A percentile compares a stretch with the other conserved stretches of the same genome.
Conservation (phyloP, 768 basidiomycete species). For the Coprinopsis sp. region DNA sequence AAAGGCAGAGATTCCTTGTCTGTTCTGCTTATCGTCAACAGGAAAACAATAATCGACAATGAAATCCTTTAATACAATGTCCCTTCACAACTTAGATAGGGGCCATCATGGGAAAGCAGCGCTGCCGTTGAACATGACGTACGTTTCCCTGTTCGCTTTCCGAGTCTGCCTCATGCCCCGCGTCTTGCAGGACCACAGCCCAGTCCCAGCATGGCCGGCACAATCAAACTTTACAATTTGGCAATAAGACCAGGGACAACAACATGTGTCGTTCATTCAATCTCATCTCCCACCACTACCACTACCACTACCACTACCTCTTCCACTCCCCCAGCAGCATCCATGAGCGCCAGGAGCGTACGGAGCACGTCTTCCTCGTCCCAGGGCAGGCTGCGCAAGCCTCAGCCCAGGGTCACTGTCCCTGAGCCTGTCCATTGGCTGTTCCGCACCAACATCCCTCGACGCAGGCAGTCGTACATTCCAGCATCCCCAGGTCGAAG, state of each 20-base stretch:
- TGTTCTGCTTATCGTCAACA: not conserved
- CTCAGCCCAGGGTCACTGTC: slow-evolving; percentile 16
- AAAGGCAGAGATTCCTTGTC: too few relatives aligned
- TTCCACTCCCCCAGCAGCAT: slow-evolving; percentile 1
- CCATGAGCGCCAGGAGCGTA: slow-evolving; percentile 14
- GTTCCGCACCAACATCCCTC: slow-evolving; percentile 70
- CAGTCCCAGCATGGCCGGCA: slow-evolving; percentile 8
- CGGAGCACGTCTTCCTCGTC: slow-evolving; percentile 14
- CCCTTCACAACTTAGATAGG: not conserved
- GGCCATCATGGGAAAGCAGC: too few relatives aligned
- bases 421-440: slow-evolving; percentile 60
- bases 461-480: slow-evolving; percentile 55
- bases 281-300: slow-evolving; percentile 11
- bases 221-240: slow-evolving; percentile 5
- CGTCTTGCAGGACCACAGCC: slow-evolving; percentile 4
- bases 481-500: slow-evolving; percentile 60
- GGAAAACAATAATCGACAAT: not conserved
- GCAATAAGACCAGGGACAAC: slow-evolving; percentile 1
- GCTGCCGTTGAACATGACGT: too few relatives aligned
- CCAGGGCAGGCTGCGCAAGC: slow-evolving; percentile 21
- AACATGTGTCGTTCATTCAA: slow-evolving; percentile 14
- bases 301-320: slow-evolving; percentile 5
- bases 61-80: not conserved
- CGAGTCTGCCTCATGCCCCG: slow-evolving; percentile 8
- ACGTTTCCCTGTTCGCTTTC: not conserved